These are phyloP conservation scores for Cicer pinnatifidum DNA, from an alignment of 306 rosid species.

Conservation along the genomic window DNA sequence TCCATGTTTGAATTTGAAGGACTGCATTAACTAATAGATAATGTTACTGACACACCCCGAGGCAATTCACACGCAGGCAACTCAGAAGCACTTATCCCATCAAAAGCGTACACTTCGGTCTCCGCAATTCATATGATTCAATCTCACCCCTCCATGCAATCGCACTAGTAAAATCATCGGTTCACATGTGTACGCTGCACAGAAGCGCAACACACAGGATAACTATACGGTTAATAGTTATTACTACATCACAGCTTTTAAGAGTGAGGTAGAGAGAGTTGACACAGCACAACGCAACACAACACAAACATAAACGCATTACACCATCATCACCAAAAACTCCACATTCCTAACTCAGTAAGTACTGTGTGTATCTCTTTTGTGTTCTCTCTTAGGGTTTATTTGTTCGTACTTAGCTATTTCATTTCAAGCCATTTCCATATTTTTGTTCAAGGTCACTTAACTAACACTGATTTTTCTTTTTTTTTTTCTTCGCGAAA, in stretches of 20 bases:
- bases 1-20: no score
- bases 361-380: neutral
- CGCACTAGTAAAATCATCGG: neutral
- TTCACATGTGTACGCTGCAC: neutral
- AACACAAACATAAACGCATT: neutral
- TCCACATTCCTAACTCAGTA: neutral
- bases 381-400: neutral
- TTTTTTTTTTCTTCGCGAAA: neutral
- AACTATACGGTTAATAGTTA: neutral
- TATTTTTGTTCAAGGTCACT: conserved; percentile 4
- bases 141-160: neutral
- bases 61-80: neutral
- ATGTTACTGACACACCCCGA: neutral
- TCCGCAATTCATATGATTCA: neutral
- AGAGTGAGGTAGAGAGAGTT: conserved; percentile 12
- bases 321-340: neutral
- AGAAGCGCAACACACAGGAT: neutral
- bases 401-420: neutral
- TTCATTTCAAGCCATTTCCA: neutral
- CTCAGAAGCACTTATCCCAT: neutral
- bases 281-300: neutral
- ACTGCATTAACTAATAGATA: no score
- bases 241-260: conserved; percentile 15
- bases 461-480: no score
- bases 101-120: conserved; percentile 19